Evolutionary conservation across 345 rosid species (phyloP).

Genomic region (Noccaea bulbosa): DNA sequence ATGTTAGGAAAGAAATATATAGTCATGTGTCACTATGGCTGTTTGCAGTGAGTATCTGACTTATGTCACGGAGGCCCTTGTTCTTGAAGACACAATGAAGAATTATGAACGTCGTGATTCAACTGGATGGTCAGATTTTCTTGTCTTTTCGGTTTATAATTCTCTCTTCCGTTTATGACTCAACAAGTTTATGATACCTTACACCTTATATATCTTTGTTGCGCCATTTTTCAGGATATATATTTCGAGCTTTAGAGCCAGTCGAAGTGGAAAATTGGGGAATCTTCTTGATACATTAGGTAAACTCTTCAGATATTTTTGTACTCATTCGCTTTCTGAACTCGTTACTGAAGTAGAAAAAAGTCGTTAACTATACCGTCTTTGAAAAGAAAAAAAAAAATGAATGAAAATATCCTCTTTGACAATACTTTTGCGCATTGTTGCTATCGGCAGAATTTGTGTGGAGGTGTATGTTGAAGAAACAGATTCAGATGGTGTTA

Average conservation of each 20-base stretch:
- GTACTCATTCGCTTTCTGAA: background rate
- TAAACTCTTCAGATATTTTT: conserved; percentile 38
- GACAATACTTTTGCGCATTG: conserved; percentile 22
- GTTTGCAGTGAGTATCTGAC: conserved; percentile 83
- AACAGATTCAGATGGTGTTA: conserved; percentile 66
- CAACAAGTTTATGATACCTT: background rate
- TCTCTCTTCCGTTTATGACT: conserved; percentile 18
- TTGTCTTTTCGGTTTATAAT: background rate
- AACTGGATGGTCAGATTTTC: conserved; percentile 84
- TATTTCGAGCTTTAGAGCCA: conserved; percentile 83
- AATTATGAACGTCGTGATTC: conserved; percentile 79
- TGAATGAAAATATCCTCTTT: conserved; percentile 7
- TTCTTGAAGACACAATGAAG: conserved; percentile 91
- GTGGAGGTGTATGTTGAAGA: conserved; percentile 81
- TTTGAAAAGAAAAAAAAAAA: background rate
- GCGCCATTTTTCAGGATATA: conserved; percentile 65
- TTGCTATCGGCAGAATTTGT: conserved; percentile 68
- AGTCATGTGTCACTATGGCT: conserved; percentile 13
- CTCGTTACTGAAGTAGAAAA: background rate
- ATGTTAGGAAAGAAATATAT: conserved; percentile 4
- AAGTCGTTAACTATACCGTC: background rate
- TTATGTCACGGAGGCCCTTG: conserved; percentile 79
- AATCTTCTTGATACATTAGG: conserved; percentile 71
- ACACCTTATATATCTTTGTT: conserved; percentile 31
- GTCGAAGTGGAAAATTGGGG: conserved; percentile 70